Conservation (phyloP, 1,284 basidiomycete genomes). For the Hemileia vastatrix region DNA sequence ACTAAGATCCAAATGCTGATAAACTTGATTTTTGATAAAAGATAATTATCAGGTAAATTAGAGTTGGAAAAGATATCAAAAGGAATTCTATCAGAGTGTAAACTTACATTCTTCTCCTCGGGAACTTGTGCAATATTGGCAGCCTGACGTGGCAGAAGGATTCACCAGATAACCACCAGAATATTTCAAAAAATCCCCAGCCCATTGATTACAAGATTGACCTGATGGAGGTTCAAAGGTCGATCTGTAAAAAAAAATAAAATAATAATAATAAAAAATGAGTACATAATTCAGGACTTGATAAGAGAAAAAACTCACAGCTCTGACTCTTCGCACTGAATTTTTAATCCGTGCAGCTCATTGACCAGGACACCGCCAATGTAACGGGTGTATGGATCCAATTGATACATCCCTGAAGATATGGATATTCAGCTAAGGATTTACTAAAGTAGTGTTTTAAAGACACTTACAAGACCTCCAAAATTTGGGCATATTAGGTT, state of each 20-base stretch:
- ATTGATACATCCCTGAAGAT: slow-evolving; percentile 29
- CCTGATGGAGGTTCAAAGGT: slow-evolving; percentile 15
- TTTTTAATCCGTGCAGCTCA: slow-evolving; percentile 18
- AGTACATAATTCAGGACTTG: background rate
- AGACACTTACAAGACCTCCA: slow-evolving; percentile 68
- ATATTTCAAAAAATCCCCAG: slow-evolving; percentile 51
- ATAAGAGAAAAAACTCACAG: slow-evolving; percentile 1
- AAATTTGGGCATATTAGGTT: slow-evolving; percentile 57
- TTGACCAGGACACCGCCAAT: slow-evolving; percentile 47
- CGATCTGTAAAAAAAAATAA: too few relatives aligned
- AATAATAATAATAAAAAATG: too few relatives aligned
- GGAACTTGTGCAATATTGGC: slow-evolving; percentile 62
- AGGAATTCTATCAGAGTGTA: background rate
- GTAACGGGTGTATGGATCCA: slow-evolving; percentile 57
- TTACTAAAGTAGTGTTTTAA: slow-evolving; percentile 50
- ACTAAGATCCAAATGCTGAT: slow-evolving; percentile 43
- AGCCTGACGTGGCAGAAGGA: slow-evolving; percentile 53
- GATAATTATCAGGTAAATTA: too few relatives aligned
- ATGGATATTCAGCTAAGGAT: slow-evolving; percentile 13
- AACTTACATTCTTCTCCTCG: slow-evolving; percentile 24
- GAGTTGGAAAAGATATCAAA: background rate
- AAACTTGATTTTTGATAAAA: slow-evolving; percentile 58
- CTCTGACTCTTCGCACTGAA: slow-evolving; percentile 12
- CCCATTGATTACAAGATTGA: slow-evolving; percentile 39
- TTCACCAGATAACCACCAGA: slow-evolving; percentile 68